Evolutionary conservation across 176 grass and related monocot species (phyloP).

Genomic region (Carex littledalei): DNA sequence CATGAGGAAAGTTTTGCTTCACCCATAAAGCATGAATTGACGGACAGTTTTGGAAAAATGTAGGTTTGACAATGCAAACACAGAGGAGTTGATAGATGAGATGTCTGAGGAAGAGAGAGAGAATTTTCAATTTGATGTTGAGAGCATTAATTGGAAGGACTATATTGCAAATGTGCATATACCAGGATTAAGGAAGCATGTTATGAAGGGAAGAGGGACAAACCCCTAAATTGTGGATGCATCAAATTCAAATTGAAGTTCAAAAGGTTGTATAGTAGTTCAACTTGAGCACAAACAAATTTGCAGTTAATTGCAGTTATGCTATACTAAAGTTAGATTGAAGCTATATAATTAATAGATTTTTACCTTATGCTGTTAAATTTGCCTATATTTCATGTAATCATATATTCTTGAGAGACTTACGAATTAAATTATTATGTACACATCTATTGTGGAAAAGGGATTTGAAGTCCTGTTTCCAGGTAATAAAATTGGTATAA

Average conservation of each 20-base stretch:
- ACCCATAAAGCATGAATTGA: conserved; percentile 1
- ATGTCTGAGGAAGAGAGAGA: conserved; percentile 64
- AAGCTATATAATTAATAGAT: neutral
- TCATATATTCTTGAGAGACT: neutral
- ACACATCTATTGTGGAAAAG: neutral
- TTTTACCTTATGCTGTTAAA: neutral
- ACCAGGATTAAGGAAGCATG: conserved; percentile 79
- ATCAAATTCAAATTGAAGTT: conserved; percentile 10
- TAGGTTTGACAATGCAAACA: conserved; percentile 77
- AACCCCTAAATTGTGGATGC: conserved; percentile 9
- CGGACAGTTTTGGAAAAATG: neutral
- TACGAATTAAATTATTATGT: conserved; percentile 6
- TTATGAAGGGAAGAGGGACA: conserved; percentile 73
- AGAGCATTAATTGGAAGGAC: conserved; percentile 66
- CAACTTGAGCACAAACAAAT: neutral
- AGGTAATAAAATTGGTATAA: conserved; percentile 2
- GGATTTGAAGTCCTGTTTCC: neutral
- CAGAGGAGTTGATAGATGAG: conserved; percentile 46
- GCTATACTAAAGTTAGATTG: neutral
- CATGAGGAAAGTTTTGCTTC: neutral
- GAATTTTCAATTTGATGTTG: conserved; percentile 69
- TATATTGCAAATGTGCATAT: conserved; percentile 89
- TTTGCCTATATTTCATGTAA: neutral
- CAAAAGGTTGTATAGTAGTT: neutral
- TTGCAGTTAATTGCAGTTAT: neutral